Base-by-base conservation (phyloP, 1,284 basidiomycete genomes). In the Mycosarcoma maydis region DNA sequence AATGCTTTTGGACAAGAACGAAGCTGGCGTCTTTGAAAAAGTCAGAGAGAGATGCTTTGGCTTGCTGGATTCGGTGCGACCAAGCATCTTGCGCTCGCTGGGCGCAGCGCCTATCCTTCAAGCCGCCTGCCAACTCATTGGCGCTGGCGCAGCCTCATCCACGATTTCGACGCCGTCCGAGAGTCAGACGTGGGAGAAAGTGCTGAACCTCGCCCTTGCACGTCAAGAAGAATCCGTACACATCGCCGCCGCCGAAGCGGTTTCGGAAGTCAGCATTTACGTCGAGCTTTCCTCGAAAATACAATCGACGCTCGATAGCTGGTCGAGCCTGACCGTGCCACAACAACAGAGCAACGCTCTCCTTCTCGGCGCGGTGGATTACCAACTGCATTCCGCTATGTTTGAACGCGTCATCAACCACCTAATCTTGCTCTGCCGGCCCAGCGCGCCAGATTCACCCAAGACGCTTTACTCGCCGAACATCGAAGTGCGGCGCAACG, bases 281-380 rank as follows among this genome's bases (percentile, higher is more conserved):
- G 84, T 86, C 24, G 88, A 91, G 72, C 90, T 88, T 66, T 85
- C 50, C 20, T 5, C 33, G 26, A 49, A 60, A 26, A 45, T 87
- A 7, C 71, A 78, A 14, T 45, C 42, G 33, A 61, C 76, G 32
- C 59, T 92, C 54, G 82, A 82, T 54, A 90, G 92, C 53, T 87
- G 92, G 68, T 85, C 83, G 56, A 83, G 82, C 24, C 85, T 87
- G 32, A 83, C 85, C 14, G 83, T 88, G 23, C 80, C 84, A 2
- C 84, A 89, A 72, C 89, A 92, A 74, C 92, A 94, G 81, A 89
- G 89, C 74, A 85, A 92, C 37, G 88, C 90, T 6, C 86, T 88
- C 43, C 83, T 90, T n/a, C 83, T 98, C 11, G 91, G 93, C 6
- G 84, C 85, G 29, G 82, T 92, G 30, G 86, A 88, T 75, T 96